Percentiles rank a stretch among this genome's conserved stretches.
phyloP scores from a whole-genome alignment of 2,329 filamentous ascomycete species.

The Emmonsiellopsis sp. region DNA sequence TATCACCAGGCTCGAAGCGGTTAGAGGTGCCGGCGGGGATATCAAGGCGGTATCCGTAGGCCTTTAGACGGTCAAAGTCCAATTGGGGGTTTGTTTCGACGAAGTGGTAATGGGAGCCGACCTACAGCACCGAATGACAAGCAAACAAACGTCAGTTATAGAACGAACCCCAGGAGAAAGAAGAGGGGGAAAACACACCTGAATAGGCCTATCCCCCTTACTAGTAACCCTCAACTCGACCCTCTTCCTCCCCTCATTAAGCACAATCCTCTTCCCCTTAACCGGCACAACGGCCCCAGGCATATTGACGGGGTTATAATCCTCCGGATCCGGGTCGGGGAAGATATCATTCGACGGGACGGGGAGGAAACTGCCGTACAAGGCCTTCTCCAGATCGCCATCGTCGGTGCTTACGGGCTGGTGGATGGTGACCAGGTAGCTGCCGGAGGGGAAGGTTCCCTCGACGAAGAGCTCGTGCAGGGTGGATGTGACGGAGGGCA shows the following conservation, averaged over 20 bases:
- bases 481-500: constrained; percentile 69
- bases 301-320: constrained; percentile 58
- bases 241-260: constrained; percentile 68
- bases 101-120: constrained; percentile 93
- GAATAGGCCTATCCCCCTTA: constrained; percentile 80
- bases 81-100: constrained; percentile 88
- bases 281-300: constrained; percentile 73
- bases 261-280: constrained; percentile 52
- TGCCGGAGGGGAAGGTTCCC: constrained; percentile 83
- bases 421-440: constrained; percentile 90
- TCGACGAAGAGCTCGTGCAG: constrained; percentile 85
- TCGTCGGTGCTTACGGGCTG: constrained; percentile 80
- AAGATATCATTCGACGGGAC: constrained; percentile 63
- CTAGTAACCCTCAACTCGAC: constrained; percentile 71
- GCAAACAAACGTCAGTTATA: constrained; percentile 3
- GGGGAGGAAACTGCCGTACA: constrained; percentile 88
- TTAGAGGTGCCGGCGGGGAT: constrained; percentile 87
- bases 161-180: not conserved
- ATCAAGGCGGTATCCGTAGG: constrained; percentile 80
- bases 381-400: constrained; percentile 72
- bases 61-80: constrained; percentile 72
- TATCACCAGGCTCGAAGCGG: constrained; percentile 88
- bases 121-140: constrained; percentile 28
- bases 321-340: constrained; percentile 52
- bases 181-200: constrained; percentile 47